These are phyloP conservation scores for Mycogone perniciosa DNA, from an alignment of 2,329 filamentous ascomycete genomes.

Conservation along the genomic window DNA sequence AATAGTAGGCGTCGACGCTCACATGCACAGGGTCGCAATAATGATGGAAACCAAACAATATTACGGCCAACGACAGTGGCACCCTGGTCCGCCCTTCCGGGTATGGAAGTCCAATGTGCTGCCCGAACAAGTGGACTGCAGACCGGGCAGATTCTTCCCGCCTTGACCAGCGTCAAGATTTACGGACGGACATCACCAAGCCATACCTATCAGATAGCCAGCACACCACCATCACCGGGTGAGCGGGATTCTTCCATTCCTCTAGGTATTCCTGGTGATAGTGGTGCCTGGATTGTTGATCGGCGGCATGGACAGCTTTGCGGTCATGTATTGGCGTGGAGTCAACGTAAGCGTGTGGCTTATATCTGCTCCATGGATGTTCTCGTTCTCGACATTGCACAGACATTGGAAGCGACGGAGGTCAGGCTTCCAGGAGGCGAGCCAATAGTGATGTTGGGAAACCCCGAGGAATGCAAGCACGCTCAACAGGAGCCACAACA, in stretches of 20 bases:
- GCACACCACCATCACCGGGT: conserved; percentile 22
- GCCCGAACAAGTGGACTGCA: conserved; percentile 82
- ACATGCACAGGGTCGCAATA: conserved; percentile 11
- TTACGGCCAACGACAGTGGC: conserved; percentile 54
- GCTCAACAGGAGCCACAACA: conserved; percentile 11
- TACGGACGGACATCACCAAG: conserved; percentile 77
- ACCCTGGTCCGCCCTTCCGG: conserved; percentile 57
- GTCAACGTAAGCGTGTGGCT: conserved; percentile 68
- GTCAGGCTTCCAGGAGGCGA: conserved; percentile 65
- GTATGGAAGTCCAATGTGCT: conserved; percentile 77
- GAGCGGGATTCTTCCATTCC: conserved; percentile 24
- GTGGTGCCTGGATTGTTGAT: conserved; percentile 87
- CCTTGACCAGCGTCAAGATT: conserved; percentile 79
- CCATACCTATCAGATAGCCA: conserved; percentile 58
- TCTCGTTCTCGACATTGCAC: conserved; percentile 75
- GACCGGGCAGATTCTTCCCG: conserved; percentile 67
- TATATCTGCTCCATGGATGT: conserved; percentile 97
- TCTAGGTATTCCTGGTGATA: conserved; percentile 75
- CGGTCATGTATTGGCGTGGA: conserved; percentile 88
- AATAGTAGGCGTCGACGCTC: conserved; percentile 10
- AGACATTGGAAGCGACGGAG: conserved; percentile 63
- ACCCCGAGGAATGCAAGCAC: conserved; percentile 4
- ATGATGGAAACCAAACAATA: conserved; percentile 23
- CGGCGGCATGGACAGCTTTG: conserved; percentile 72
- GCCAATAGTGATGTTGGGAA: conserved; percentile 29